Evolutionary conservation across 306 rosid species (phyloP), one percentile per base, ranked within the genome.

Genomic region (Citrullus mucosospermus): DNA sequence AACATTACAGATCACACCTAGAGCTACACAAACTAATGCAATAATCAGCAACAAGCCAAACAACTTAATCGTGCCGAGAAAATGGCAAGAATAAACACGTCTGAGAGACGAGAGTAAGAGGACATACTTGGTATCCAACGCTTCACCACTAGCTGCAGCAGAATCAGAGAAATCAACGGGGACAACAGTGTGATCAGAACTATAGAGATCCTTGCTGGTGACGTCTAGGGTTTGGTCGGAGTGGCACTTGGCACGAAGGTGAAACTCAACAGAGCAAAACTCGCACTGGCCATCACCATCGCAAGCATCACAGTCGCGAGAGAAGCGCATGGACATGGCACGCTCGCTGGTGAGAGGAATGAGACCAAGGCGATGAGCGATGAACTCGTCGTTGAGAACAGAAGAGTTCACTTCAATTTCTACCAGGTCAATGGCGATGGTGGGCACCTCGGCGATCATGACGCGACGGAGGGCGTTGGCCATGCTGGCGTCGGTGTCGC

Each of bases 271-370:
- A 61, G 99, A 95, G 88, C 99, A 95, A 81, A 84, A 92, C 89
- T 91, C 97, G 75, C 99, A 95, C 86, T 95, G 99, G 30, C 97
- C 97, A 63, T 95, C 99, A 0, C 99, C 99, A 76, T 95, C 99
- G 18, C 99, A 95, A 18, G 97, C 96, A 68, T 92, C 99, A 67
- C 99, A 95, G 92, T 95, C 99, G 61, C 99, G 99, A 18, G 99
- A 95, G 90, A 95, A 91, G 57, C 99, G 92, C 99, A 95, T 95
- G 88, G 88, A 60, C 99, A 95, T 88, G 63, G 99, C 97, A 1
- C 97, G 92, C 25, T 90, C 96, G 58, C 97, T 91, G 16, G 97
- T 92, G 61, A 95, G 90, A 0, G 99, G 97, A 66, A 95, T 86
- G 53, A 95, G 91, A 3, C 99, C 99, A 0, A 95, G 87, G n/a